These are phyloP conservation scores for Rubroshorea leprosula DNA, from an alignment of 345 rosid species.

Conservation along the genomic window DNA sequence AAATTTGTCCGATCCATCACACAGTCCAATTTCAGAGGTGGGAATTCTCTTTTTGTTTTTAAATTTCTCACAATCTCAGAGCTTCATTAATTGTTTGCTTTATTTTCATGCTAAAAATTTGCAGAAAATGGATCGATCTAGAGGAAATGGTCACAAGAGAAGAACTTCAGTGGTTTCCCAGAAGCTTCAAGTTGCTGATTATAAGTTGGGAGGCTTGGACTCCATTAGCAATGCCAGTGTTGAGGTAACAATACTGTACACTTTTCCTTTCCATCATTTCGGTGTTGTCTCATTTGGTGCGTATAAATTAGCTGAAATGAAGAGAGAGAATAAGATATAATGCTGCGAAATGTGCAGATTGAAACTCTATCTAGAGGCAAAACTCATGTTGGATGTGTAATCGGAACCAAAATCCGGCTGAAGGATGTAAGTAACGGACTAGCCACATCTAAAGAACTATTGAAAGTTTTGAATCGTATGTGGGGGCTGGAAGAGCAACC, in stretches of 20 bases:
- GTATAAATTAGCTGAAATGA: too few relatives aligned
- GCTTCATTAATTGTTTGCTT: background rate
- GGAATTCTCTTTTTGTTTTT: conserved; percentile 6
- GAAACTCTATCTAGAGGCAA: conserved; percentile 38
- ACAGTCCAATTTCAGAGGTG: conserved; percentile 54
- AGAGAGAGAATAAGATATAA: background rate
- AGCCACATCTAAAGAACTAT: conserved; percentile 66
- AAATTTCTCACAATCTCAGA: background rate
- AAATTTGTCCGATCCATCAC: conserved; percentile 38
- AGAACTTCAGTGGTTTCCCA: conserved; percentile 33
- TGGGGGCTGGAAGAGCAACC: conserved; percentile 53
- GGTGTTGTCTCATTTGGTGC: too few relatives aligned
- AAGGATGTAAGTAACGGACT: conserved; percentile 60
- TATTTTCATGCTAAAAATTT: conserved; percentile 7
- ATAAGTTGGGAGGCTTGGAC: conserved; percentile 28
- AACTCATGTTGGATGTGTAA: conserved; percentile 21
- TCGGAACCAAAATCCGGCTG: conserved; percentile 32
- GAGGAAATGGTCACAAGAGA: conserved; percentile 31
- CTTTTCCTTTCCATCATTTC: background rate
- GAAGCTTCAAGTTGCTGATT: conserved; percentile 36
- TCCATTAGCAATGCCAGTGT: conserved; percentile 28
- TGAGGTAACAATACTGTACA: conserved; percentile 32
- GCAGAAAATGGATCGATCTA: conserved; percentile 39
- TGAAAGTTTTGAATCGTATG: conserved; percentile 59
- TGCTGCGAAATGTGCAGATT: conserved; percentile 36